Conservation (phyloP, 2,329 filamentous ascomycete genomes). For the Paecilomyces variotii region DNA sequence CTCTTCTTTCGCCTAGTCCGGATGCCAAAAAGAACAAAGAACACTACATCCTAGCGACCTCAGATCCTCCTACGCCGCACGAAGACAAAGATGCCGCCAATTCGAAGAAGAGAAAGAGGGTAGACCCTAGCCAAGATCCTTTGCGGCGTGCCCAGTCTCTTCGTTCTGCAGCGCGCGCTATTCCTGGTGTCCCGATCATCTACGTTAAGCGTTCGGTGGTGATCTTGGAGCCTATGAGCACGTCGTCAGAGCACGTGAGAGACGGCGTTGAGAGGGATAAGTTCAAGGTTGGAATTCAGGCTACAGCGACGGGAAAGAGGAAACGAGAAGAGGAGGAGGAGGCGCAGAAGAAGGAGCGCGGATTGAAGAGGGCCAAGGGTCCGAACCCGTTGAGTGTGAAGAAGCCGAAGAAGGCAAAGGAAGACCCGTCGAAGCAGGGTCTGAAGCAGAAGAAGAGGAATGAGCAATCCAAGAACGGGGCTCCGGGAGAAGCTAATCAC, state of each 20-base stretch:
- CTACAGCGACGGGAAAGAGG: constrained; percentile 23
- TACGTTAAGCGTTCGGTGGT: constrained; percentile 46
- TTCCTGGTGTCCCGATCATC: constrained; percentile 42
- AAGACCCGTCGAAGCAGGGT: constrained; percentile 9
- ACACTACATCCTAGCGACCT: constrained; percentile 40
- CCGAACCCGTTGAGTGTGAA: constrained; percentile 43
- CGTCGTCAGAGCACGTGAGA: constrained; percentile 32
- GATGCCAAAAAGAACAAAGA: constrained; percentile 39
- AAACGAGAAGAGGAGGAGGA: constrained; percentile 22
- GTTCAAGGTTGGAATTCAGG: constrained; percentile 35
- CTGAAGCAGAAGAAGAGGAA: constrained; percentile 12
- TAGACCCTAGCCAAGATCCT: constrained; percentile 23
- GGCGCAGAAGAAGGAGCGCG: constrained; percentile 18
- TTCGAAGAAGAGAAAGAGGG: constrained; percentile 25
- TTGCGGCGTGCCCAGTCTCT: constrained; percentile 25
- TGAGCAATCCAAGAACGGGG: constrained; percentile 3
- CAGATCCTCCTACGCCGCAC: constrained; percentile 24
- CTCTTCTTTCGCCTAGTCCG: constrained; percentile 31
- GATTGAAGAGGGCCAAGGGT: constrained; percentile 32
- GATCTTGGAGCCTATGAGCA: constrained; percentile 42
- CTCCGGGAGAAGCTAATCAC: constrained; percentile 13
- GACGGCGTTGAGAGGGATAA: constrained; percentile 40
- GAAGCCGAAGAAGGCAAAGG: constrained; percentile 34
- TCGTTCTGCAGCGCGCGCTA: constrained; percentile 31
- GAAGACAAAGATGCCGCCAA: constrained; percentile 13